Conservation (phyloP, 805 yeast species). For the Phaffomyces thermotolerans region DNA sequence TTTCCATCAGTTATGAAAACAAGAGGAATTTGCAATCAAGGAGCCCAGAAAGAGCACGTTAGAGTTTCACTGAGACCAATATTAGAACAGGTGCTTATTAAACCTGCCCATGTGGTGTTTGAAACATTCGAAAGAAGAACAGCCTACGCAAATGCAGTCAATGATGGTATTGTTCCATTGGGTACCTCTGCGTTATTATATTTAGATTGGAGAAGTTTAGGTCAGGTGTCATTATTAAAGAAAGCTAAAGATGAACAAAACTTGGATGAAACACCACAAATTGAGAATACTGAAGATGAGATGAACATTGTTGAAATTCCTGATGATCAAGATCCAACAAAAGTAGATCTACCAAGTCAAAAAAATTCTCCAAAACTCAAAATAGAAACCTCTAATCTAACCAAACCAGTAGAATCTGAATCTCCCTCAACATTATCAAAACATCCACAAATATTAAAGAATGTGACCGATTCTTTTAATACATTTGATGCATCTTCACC, state of each 20-base stretch:
- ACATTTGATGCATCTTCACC: not conserved
- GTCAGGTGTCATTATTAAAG: constrained; percentile 31
- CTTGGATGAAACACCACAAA: too few species aligned
- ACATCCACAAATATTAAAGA: not conserved
- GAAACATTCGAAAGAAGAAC: constrained; percentile 65
- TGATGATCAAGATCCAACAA: not conserved
- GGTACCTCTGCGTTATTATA: constrained; percentile 82
- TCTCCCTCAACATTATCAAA: not conserved
- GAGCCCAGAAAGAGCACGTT: constrained; percentile 7
- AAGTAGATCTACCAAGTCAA: not conserved
- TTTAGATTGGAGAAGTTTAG: constrained; percentile 75
- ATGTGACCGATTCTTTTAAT: not conserved
- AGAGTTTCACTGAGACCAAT: constrained; percentile 45
- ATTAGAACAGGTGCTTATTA: constrained; percentile 65
- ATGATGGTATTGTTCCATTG: constrained; percentile 95
- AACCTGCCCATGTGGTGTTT: constrained; percentile 61
- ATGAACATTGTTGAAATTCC: not conserved
- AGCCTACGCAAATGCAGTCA: constrained; percentile 78
- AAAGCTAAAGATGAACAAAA: not conserved
- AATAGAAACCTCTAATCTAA: not conserved
- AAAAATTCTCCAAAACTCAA: too few species aligned
- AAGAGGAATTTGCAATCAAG: not conserved
- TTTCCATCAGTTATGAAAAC: constrained; percentile 20
- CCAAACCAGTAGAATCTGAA: not conserved
- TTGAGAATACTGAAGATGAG: not conserved